These are phyloP conservation scores for Sporisorium scitamineum DNA, from an alignment of 1,284 basidiomycete species.

Conservation along the genomic window DNA sequence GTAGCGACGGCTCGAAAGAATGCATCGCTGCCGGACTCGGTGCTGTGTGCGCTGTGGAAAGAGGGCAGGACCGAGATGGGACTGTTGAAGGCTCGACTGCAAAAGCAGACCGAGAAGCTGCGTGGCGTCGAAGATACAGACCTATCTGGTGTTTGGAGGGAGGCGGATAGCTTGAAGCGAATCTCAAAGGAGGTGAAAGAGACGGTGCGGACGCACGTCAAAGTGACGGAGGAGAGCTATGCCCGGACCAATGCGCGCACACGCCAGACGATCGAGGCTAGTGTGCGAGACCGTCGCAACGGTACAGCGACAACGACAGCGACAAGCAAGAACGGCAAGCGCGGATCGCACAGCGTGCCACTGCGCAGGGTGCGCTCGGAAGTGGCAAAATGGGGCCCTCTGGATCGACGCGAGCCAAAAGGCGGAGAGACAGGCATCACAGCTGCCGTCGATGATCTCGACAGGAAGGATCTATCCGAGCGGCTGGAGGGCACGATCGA, in stretches of 20 bases:
- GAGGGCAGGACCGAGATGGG: slow-evolving; percentile 22
- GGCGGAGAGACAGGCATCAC: not conserved
- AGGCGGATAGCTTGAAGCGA: slow-evolving; percentile 9
- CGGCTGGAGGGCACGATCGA: slow-evolving; percentile 25
- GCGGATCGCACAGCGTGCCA: slow-evolving; percentile 7
- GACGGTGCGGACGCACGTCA: slow-evolving; percentile 23
- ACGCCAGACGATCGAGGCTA: slow-evolving; percentile 11
- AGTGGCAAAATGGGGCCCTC: not conserved
- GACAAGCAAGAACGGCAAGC: slow-evolving; percentile 4
- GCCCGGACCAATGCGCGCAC: slow-evolving; percentile 15
- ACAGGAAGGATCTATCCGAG: slow-evolving; percentile 7
- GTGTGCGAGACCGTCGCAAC: slow-evolving; percentile 2
- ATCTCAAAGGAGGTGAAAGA: slow-evolving; percentile 11
- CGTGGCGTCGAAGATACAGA: slow-evolving; percentile 30
- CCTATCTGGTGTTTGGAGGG: slow-evolving; percentile 28
- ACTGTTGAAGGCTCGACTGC: slow-evolving; percentile 15
- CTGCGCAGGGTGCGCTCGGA: slow-evolving; percentile 34
- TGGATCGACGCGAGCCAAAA: not conserved
- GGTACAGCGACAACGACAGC: not conserved
- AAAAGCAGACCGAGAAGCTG: slow-evolving; percentile 15
- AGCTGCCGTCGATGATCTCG: slow-evolving; percentile 17
- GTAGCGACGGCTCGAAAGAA: slow-evolving; percentile 17
- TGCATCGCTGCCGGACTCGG: slow-evolving; percentile 20
- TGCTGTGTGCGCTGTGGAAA: slow-evolving; percentile 34
- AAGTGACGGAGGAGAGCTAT: slow-evolving; percentile 27